Conservation (phyloP, 148 eudicot species). For the Pharnaceum exiguum region DNA sequence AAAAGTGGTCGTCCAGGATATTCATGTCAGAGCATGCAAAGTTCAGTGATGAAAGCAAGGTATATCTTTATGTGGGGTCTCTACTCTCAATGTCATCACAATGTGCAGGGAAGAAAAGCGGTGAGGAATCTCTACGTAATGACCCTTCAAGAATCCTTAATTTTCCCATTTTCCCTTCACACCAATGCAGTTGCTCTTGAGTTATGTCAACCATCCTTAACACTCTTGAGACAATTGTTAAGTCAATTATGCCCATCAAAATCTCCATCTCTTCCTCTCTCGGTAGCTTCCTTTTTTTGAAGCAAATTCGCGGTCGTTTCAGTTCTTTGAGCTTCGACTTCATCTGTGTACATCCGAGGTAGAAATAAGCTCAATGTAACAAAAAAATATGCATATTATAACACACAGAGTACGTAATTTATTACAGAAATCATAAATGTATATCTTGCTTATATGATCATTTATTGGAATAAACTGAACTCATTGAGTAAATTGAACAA, state of each 20-base stretch:
- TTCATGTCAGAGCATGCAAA: conserved; percentile 23
- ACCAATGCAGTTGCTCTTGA: conserved; percentile 80
- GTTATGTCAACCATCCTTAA: conserved; percentile 65
- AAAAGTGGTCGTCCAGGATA: conserved; percentile 28
- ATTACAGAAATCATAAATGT: neutral
- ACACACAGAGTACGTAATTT: neutral
- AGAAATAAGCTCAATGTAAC: neutral
- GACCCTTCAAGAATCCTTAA: conserved; percentile 54
- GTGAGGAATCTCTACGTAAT: conserved; percentile 76
- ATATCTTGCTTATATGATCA: too few species aligned
- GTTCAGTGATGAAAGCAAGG: conserved; percentile 1
- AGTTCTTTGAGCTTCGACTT: conserved; percentile 71
- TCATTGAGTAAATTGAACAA: too few species aligned
- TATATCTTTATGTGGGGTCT: conserved; percentile 1
- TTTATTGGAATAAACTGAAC: too few species aligned
- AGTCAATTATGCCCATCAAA: conserved; percentile 73
- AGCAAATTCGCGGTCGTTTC: conserved; percentile 33
- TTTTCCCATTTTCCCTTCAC: conserved; percentile 85
- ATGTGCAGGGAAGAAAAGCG: conserved; percentile 90
- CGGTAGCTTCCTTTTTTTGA: conserved; percentile 41
- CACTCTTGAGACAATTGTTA: conserved; percentile 81
- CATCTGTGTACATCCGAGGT: conserved; percentile 41
- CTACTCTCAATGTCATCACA: conserved; percentile 19
- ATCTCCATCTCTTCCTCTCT: conserved; percentile 65
- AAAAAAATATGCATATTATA: neutral